Percentiles rank a stretch among this genome's conserved stretches.
Conservation (phyloP, 495 filamentous ascomycete genomes). For the Amphirosellinia nigrospora region DNA sequence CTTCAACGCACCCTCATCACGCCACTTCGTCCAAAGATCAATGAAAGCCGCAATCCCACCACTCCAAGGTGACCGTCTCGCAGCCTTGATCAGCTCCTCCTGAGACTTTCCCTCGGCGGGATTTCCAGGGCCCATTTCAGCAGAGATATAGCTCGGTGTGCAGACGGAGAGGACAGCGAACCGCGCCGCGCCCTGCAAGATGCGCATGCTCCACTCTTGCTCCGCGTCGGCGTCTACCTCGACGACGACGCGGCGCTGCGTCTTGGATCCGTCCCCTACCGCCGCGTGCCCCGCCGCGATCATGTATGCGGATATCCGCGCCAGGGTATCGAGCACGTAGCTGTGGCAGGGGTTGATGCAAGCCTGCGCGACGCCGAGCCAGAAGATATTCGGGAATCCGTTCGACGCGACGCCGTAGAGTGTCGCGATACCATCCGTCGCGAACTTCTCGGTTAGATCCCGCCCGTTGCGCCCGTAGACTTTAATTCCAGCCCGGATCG, state of each 20-base stretch:
- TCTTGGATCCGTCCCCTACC: conserved; percentile 34
- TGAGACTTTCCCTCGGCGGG: conserved; percentile 25
- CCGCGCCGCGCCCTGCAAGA: conserved; percentile 46
- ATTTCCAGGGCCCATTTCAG: conserved; percentile 46
- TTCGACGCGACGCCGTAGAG: conserved; percentile 53
- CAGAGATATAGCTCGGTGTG: conserved; percentile 64
- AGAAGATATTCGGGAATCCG: conserved; percentile 64
- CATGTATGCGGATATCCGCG: conserved; percentile 53
- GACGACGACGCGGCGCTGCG: conserved; percentile 36
- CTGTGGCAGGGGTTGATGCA: conserved; percentile 48
- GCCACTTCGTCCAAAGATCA: conserved; percentile 46
- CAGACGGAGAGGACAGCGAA: conserved; percentile 52
- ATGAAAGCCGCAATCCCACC: conserved; percentile 45
- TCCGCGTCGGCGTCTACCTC: conserved; percentile 52
- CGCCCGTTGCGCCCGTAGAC: conserved; percentile 50
- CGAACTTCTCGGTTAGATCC: conserved; percentile 53
- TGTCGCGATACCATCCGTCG: conserved; percentile 40
- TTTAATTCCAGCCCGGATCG: conserved; percentile 42
- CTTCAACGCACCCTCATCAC: conserved; percentile 38
- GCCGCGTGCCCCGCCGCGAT: conserved; percentile 47
- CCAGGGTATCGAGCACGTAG: conserved; percentile 47
- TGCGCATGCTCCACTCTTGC: conserved; percentile 54
- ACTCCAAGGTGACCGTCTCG: conserved; percentile 30
- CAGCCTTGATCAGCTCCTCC: conserved; percentile 41
- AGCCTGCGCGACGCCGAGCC: conserved; percentile 48